Evolutionary conservation across 1,284 basidiomycete genomes (phyloP), one percentile per base, ranked within the genome.

Genomic region (Apiotrichum gamsii): DNA sequence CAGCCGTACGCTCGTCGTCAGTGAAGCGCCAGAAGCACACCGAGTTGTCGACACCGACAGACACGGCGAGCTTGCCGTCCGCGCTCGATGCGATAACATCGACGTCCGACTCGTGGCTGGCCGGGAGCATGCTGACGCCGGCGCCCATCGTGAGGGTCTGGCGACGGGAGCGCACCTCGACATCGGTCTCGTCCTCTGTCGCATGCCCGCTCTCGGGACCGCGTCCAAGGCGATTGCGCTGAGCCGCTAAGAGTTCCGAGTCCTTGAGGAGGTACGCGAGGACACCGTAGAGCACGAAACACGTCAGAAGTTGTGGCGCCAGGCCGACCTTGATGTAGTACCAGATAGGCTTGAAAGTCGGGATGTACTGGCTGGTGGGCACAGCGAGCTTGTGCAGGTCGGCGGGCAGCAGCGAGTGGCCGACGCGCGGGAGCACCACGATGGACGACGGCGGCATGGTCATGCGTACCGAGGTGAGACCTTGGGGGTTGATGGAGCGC

Each of bases 251-350:
- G 2, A 91, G 78, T 52, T 97, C 90, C 1, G 90, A 82, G 57
- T 95, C 85, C 73, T 94, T 94, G 49, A 96, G 76, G 1, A 98
- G 77, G 65, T 93, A 93, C n/a, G 89, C 77, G 13, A 95, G 74
- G 18, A 97, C 72, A 8, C 80, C 77, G 67, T 87, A 96, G 3
- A 97, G 76, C 2, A 80, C 69, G 28, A 79, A 74, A 3, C 86
- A 85, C 0, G 90, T 94, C 2, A 77, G 77, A 2, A 82, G 79
- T 62, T 95, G 94, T 0, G 94, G 94, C 1, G 90, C 68, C 2
- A 91, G 74, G 62, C 95, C 82, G 52, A 90, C 84, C 70, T 87
- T 88, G 64, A 85, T 60, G 30, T 88, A 71, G 81, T 87, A 86
- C 39, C 83, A 72, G 8, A 87, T 58, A 6, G 76, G 72, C 41